These are phyloP conservation scores for Trichoderma hamatum DNA, from an alignment of 2,329 filamentous ascomycete genomes.

Conservation along the genomic window DNA sequence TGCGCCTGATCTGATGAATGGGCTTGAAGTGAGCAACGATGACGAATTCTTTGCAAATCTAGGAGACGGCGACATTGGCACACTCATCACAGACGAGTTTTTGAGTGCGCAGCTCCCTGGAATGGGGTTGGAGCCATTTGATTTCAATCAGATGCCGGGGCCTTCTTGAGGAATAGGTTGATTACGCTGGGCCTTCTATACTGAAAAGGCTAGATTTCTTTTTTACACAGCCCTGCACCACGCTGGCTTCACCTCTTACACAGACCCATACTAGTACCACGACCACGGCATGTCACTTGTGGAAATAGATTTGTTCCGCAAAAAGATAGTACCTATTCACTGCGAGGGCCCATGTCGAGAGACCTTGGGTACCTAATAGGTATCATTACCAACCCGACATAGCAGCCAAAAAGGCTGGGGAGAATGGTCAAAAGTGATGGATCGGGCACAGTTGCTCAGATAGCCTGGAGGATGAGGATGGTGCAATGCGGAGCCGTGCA, in stretches of 20 bases:
- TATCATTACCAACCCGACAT: neutral
- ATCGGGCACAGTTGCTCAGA: neutral
- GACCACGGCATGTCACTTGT: neutral
- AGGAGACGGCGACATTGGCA: slow-evolving; percentile 39
- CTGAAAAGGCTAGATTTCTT: neutral
- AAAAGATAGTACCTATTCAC: neutral
- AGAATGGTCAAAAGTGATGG: neutral
- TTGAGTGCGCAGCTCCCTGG: slow-evolving; percentile 40
- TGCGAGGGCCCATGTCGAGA: neutral
- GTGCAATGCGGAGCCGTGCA: slow-evolving; percentile 16
- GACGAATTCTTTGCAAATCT: slow-evolving; percentile 36
- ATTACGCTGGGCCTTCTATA: neutral
- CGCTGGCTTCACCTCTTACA: neutral
- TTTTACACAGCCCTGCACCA: neutral
- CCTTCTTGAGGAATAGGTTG: slow-evolving; percentile 3
- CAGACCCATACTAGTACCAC: neutral
- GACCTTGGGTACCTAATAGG: neutral
- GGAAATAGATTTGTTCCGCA: neutral
- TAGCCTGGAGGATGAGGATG: neutral
- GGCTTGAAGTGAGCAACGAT: slow-evolving; percentile 35
- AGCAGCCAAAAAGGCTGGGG: neutral
- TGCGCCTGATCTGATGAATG: slow-evolving; percentile 41
- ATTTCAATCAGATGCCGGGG: slow-evolving; percentile 36
- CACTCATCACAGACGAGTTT: slow-evolving; percentile 42
- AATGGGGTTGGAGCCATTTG: slow-evolving; percentile 36